A percentile compares a stretch with the other conserved stretches of the same genome.
Conservation (phyloP, 2,329 filamentous ascomycete genomes). For the Fusarium albosuccineum region DNA sequence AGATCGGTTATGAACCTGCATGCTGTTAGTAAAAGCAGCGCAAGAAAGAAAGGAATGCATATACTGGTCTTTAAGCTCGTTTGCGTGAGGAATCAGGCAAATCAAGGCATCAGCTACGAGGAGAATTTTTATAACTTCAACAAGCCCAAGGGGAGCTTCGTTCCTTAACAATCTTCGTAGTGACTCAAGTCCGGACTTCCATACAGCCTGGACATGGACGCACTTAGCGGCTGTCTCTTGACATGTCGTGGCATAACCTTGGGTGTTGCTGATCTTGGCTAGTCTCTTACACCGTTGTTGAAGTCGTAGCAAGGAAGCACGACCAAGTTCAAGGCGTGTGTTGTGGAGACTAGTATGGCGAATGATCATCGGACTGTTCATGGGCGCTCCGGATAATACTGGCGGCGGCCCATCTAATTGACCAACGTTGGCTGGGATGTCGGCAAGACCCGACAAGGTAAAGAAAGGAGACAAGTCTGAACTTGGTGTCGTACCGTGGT, state of each 20-base stretch:
- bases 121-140: constrained; percentile 30
- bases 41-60: background rate
- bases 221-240: constrained; percentile 19
- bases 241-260: constrained; percentile 3
- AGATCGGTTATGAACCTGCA: constrained; percentile 46
- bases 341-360: constrained; percentile 24
- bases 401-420: background rate
- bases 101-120: constrained; percentile 41
- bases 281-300: constrained; percentile 26
- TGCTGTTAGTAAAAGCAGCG: constrained; percentile 5
- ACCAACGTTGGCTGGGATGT: background rate
- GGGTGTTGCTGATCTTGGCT: constrained; percentile 4
- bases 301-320: constrained; percentile 19
- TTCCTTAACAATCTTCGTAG: constrained; percentile 36
- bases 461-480: constrained; percentile 5
- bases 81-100: constrained; percentile 18
- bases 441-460: background rate
- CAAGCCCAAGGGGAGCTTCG: constrained; percentile 18
- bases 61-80: constrained; percentile 26
- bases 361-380: constrained; percentile 11
- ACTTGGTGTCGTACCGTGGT: constrained; percentile 4
- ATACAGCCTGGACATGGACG: constrained; percentile 6
- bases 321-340: constrained; percentile 21
- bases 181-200: constrained; percentile 28
- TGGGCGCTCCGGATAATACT: background rate